A percentile compares a stretch with the other conserved stretches of the same genome.
phyloP scores from a whole-genome alignment of 2,329 filamentous ascomycete species.

The Aspergillus fumigatus region DNA sequence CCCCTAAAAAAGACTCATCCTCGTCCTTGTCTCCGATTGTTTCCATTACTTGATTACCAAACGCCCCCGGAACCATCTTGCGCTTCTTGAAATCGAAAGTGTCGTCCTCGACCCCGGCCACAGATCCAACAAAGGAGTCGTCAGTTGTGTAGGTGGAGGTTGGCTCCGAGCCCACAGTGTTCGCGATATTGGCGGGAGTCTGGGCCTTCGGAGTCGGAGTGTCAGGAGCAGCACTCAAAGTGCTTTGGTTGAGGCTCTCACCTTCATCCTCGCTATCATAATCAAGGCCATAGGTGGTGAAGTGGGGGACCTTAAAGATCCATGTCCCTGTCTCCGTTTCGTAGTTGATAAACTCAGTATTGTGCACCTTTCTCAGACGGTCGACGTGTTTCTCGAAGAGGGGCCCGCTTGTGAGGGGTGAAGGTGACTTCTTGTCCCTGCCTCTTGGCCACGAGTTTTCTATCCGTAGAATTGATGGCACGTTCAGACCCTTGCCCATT shows the following conservation, averaged over 20 bases:
- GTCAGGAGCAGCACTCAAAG: slow-evolving; percentile 48
- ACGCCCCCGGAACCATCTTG: slow-evolving; percentile 69
- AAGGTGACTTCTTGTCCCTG: slow-evolving; percentile 52
- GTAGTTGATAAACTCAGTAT: slow-evolving; percentile 80
- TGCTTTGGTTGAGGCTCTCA: slow-evolving; percentile 49
- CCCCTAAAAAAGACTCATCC: slow-evolving; percentile 83
- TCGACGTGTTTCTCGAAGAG: slow-evolving; percentile 75
- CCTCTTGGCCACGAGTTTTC: slow-evolving; percentile 89
- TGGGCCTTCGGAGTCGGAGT: slow-evolving; percentile 42
- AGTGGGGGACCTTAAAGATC: slow-evolving; percentile 92
- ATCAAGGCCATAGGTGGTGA: slow-evolving; percentile 88
- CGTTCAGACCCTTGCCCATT: slow-evolving; percentile 83
- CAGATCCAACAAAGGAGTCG: slow-evolving; percentile 38
- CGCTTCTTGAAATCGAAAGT: slow-evolving; percentile 55
- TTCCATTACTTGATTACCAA: slow-evolving; percentile 60
- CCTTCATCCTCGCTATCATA: slow-evolving; percentile 69
- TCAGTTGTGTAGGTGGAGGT: slow-evolving; percentile 38
- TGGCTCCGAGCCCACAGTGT: slow-evolving; percentile 33
- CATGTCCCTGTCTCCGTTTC: slow-evolving; percentile 75
- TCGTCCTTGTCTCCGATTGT: slow-evolving; percentile 48
- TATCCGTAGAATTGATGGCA: slow-evolving; percentile 80
- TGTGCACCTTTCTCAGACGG: slow-evolving; percentile 70
- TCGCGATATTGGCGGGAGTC: slow-evolving; percentile 22
- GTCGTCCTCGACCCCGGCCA: slow-evolving; percentile 47
- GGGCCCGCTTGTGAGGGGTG: slow-evolving; percentile 57